Percentiles rank a stretch among this genome's conserved stretches.
phyloP scores from a whole-genome alignment of 306 rosid species.

The barrel medic (Medicago truncatula) region DNA sequence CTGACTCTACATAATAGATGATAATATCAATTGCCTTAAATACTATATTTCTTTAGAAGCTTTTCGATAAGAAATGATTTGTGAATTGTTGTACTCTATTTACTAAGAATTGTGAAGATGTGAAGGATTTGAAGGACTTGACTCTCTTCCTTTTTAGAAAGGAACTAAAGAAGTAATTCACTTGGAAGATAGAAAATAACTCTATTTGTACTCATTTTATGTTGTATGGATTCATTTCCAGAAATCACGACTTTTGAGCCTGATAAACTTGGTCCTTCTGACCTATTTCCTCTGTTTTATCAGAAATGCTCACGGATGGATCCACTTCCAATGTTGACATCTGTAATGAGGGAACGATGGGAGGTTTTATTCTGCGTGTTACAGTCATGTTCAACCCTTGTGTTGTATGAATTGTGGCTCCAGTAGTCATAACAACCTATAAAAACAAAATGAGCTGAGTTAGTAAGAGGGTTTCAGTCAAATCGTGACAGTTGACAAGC shows the following conservation, averaged over 20 bases:
- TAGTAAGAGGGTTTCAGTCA: slow-evolving; percentile 2
- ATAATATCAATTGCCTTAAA: neutral
- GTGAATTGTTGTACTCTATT: slow-evolving; percentile 23
- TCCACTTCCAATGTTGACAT: slow-evolving; percentile 55
- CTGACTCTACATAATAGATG: neutral
- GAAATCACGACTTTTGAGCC: slow-evolving; percentile 46
- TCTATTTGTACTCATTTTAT: neutral
- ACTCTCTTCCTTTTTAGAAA: slow-evolving; percentile 18
- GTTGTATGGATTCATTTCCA: neutral
- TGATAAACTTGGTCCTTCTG: slow-evolving; percentile 62
- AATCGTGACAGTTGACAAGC: neutral
- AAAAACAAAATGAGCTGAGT: slow-evolving; percentile 21
- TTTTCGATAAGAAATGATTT: neutral
- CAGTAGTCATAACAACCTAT: slow-evolving; percentile 96
- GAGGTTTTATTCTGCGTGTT: slow-evolving; percentile 78
- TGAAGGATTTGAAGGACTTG: slow-evolving; percentile 16
- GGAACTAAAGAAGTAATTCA: neutral
- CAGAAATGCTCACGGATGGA: slow-evolving; percentile 49
- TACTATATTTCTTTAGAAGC: slow-evolving; percentile 3
- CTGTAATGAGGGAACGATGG: slow-evolving; percentile 72
- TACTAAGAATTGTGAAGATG: slow-evolving; percentile 21
- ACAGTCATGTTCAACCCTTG: slow-evolving; percentile 90
- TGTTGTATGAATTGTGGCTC: slow-evolving; percentile 97
- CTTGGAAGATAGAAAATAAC: slow-evolving; percentile 29
- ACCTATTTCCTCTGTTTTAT: slow-evolving; percentile 51